Conservation (phyloP, 2,329 filamentous ascomycete species). For the Trichoderma aggressivum region DNA sequence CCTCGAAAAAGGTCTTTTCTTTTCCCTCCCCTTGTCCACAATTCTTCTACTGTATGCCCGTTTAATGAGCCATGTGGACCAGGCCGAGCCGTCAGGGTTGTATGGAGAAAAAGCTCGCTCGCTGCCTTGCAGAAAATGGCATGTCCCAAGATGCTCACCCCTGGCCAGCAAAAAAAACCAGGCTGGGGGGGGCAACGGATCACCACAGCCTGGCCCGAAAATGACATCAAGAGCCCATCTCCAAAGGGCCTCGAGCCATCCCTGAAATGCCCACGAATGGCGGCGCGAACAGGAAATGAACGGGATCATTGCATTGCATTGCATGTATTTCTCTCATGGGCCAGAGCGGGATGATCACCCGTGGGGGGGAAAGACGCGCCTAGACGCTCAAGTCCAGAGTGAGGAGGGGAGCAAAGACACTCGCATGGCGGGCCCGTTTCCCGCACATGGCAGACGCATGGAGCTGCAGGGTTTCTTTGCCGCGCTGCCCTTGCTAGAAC, state of each 20-base stretch:
- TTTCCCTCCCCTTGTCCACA: neutral
- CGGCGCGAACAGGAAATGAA: conserved; percentile 18
- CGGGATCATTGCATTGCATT: conserved; percentile 21
- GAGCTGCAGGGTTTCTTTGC: conserved; percentile 10
- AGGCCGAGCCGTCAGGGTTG: conserved; percentile 6
- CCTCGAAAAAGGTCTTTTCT: neutral
- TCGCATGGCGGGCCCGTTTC: neutral
- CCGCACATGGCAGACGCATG: conserved; percentile 14
- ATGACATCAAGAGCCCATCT: conserved; percentile 12
- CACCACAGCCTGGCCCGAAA: neutral
- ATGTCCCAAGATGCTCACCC: neutral
- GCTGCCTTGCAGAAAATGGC: conserved; percentile 1
- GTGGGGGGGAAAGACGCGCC: neutral
- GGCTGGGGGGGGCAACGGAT: neutral
- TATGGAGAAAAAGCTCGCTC: neutral
- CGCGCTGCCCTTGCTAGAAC: neutral
- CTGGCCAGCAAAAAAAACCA: neutral
- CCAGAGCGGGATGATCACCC: neutral
- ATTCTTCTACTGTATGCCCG: neutral
- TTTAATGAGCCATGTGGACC: neutral
- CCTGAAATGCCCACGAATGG: neutral
- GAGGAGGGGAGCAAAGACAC: neutral
- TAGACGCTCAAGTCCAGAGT: neutral
- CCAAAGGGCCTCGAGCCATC: neutral
- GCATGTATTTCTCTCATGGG: neutral